Percentiles rank a stretch among this genome's conserved stretches.
phyloP scores from a whole-genome alignment of 805 yeast genomes.

The Metschnikowia picachoensis region DNA sequence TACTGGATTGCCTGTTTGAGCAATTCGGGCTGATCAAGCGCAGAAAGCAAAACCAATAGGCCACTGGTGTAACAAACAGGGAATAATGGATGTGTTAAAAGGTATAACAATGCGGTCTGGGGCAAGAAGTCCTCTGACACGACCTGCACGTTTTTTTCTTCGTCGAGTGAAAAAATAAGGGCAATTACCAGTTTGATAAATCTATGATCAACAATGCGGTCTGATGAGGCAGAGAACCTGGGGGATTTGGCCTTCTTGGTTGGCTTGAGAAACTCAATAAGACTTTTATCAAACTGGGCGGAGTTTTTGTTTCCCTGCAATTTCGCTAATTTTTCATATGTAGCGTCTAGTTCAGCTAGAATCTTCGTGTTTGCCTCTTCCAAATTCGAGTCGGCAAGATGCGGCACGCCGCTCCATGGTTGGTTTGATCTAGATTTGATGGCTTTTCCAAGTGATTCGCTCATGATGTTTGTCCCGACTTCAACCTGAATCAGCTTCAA shows the following conservation, averaged over 20 bases:
- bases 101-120: slow-evolving; percentile 59
- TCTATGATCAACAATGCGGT: slow-evolving; percentile 57
- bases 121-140: slow-evolving; percentile 39
- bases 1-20: slow-evolving; percentile 80
- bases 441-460: slow-evolving; percentile 68
- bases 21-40: slow-evolving; percentile 50
- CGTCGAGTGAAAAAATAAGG: slow-evolving; percentile 33
- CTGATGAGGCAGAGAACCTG: slow-evolving; percentile 49
- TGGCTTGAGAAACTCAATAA: slow-evolving; percentile 21
- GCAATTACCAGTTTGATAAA: slow-evolving; percentile 47
- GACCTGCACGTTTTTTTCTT: slow-evolving; percentile 22
- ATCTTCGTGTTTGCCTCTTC: slow-evolving; percentile 13
- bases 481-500: slow-evolving; percentile 48
- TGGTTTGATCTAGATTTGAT: slow-evolving; percentile 19
- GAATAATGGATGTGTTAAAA: slow-evolving; percentile 84
- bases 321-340: slow-evolving; percentile 14
- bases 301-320: slow-evolving; percentile 2
- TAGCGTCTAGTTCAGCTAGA: slow-evolving; percentile 16
- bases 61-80: slow-evolving; percentile 58
- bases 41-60: slow-evolving; percentile 47
- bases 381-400: slow-evolving; percentile 21
- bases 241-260: not conserved
- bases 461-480: slow-evolving; percentile 63
- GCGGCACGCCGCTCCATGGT: slow-evolving; percentile 26
- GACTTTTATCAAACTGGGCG: slow-evolving; percentile 21